phyloP scores from a whole-genome alignment of 495 filamentous ascomycete species.

The Penicillium canescens region DNA sequence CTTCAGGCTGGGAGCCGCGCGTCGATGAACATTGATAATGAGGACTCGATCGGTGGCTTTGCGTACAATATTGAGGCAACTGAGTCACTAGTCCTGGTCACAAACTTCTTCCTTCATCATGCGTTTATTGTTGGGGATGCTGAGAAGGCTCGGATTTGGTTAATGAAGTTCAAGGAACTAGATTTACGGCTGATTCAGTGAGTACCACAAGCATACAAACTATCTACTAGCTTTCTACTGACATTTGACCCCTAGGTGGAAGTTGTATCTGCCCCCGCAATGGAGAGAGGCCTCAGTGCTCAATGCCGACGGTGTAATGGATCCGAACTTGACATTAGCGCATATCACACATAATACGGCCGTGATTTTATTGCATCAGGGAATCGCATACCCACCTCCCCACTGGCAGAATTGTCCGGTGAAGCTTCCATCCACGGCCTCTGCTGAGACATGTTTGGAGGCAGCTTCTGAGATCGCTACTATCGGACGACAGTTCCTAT shows the following conservation, averaged over 20 bases:
- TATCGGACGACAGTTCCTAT: slow-evolving; percentile 20
- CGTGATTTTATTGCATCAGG: slow-evolving; percentile 25
- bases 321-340: slow-evolving; percentile 25
- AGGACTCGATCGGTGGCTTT: slow-evolving; percentile 17
- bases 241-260: too few species aligned
- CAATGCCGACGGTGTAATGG: slow-evolving; percentile 19
- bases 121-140: slow-evolving; percentile 9
- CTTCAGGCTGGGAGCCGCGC: background rate
- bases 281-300: slow-evolving; percentile 9
- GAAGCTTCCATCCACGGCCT: slow-evolving; percentile 16
- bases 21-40: background rate
- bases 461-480: slow-evolving; percentile 24
- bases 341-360: slow-evolving; percentile 29
- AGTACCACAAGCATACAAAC: too few species aligned
- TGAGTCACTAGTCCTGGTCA: slow-evolving; percentile 17
- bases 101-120: slow-evolving; percentile 21
- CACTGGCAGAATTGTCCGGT: slow-evolving; percentile 19
- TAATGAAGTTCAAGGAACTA: slow-evolving; percentile 4
- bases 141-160: slow-evolving; percentile 14
- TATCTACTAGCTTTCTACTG: too few species aligned
- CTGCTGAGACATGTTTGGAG: slow-evolving; percentile 24
- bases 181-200: too few species aligned
- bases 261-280: slow-evolving; percentile 17
- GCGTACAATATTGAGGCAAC: slow-evolving; percentile 22
- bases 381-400: slow-evolving; percentile 22